phyloP scores from a whole-genome alignment of 202 grass and related monocot species.

The Dendrocalamus latiflorus region DNA sequence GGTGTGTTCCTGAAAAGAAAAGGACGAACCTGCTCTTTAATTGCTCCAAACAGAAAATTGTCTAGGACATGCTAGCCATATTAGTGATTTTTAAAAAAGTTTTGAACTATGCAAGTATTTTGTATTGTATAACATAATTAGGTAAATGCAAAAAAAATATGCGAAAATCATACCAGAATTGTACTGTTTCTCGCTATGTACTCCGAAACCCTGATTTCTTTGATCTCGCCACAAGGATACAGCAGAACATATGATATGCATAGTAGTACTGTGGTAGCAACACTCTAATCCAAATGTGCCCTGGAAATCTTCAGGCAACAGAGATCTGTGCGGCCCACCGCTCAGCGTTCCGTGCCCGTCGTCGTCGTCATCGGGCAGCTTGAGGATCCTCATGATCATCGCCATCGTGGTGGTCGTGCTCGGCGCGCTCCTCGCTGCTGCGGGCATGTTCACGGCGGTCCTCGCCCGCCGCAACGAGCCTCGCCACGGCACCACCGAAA shows the following conservation, averaged over 20 bases:
- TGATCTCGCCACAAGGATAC: not conserved
- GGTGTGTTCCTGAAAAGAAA: too few relatives aligned
- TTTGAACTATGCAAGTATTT: not conserved
- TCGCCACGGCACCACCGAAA: not conserved
- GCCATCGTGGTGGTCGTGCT: conserved; percentile 40
- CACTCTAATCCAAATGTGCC: not conserved
- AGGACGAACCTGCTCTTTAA: not conserved
- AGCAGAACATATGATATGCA: too few relatives aligned
- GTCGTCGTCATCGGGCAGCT: not conserved
- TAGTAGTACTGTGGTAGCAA: too few relatives aligned
- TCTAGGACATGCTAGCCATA: not conserved
- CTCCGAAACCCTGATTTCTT: not conserved
- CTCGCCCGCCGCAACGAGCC: conserved; percentile 24
- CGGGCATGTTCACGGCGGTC: conserved; percentile 22
- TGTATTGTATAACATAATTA: not conserved
- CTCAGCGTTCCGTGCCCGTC: conserved; percentile 25
- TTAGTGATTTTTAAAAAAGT: too few relatives aligned
- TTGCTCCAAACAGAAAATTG: not conserved
- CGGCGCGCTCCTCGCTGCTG: conserved; percentile 29
- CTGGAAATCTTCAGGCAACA: conserved; percentile 51
- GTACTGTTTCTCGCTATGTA: not conserved
- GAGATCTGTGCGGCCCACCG: conserved; percentile 52
- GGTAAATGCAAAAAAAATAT: not conserved
- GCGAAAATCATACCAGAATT: not conserved
- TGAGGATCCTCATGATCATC: conserved; percentile 45